These are phyloP conservation scores for Calonectria henricotiae DNA, from an alignment of 2,329 filamentous ascomycete species.

Conservation along the genomic window DNA sequence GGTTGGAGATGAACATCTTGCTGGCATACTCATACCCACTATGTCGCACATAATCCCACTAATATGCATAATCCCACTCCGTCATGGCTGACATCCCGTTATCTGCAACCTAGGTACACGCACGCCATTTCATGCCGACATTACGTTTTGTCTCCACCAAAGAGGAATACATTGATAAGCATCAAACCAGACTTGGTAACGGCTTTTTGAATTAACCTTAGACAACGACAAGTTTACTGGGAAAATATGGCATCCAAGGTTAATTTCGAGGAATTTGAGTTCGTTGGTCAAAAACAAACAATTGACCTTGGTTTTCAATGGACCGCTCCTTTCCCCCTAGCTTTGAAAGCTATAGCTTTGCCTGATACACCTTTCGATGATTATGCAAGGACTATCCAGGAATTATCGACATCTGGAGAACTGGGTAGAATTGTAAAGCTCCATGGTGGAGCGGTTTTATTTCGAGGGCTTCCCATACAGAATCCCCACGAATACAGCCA, in stretches of 20 bases:
- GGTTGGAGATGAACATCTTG: neutral
- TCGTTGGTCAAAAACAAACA: slow-evolving; percentile 49
- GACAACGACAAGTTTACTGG: neutral
- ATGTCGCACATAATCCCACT: neutral
- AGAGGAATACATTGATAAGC: slow-evolving; percentile 6
- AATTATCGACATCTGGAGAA: slow-evolving; percentile 46
- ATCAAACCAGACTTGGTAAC: neutral
- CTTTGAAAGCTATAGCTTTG: slow-evolving; percentile 40
- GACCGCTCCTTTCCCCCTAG: slow-evolving; percentile 49
- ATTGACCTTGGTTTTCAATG: slow-evolving; percentile 43
- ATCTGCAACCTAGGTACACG: neutral
- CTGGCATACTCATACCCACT: neutral
- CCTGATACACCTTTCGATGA: slow-evolving; percentile 26
- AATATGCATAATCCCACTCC: slow-evolving; percentile 15
- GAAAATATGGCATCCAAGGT: neutral
- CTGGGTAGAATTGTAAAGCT: slow-evolving; percentile 48
- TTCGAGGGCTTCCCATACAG: slow-evolving; percentile 55
- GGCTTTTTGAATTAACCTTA: no score
- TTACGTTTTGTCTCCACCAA: slow-evolving; percentile 5
- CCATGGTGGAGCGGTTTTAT: slow-evolving; percentile 57
- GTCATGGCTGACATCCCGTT: neutral
- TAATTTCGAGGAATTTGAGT: slow-evolving; percentile 36
- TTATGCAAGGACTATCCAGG: neutral
- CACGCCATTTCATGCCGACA: slow-evolving; percentile 8
- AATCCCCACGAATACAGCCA: slow-evolving; percentile 56